phyloP scores from a whole-genome alignment of 768 basidiomycete genomes.

The Naematelia encephala region DNA sequence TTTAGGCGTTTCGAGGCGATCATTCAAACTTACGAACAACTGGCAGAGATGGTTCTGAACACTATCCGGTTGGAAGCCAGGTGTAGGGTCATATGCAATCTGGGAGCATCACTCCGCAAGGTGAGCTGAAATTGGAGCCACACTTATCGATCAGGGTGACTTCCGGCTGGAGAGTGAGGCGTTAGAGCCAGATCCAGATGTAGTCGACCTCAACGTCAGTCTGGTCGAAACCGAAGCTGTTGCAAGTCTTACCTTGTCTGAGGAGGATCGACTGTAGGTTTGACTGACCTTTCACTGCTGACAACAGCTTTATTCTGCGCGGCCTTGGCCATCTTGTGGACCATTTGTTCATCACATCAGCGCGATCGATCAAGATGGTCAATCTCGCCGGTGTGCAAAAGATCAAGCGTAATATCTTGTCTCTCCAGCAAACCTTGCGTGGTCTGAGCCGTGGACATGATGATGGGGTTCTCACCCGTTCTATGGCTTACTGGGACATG shows the following conservation, averaged over 20 bases:
- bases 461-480: slow-evolving; percentile 69
- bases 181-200: slow-evolving; percentile 84
- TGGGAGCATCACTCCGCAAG: slow-evolving; percentile 73
- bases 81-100: slow-evolving; percentile 74
- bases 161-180: slow-evolving; percentile 78
- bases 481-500: slow-evolving; percentile 74
- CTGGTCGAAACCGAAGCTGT: slow-evolving; percentile 72
- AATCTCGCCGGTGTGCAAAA: slow-evolving; percentile 79
- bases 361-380: slow-evolving; percentile 64
- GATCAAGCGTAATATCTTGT: slow-evolving; percentile 80
- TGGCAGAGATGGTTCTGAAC: slow-evolving; percentile 79
- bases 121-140: slow-evolving; percentile 53
- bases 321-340: slow-evolving; percentile 84
- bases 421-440: slow-evolving; percentile 86
- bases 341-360: slow-evolving; percentile 70
- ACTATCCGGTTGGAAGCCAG: slow-evolving; percentile 84
- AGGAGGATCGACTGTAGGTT: slow-evolving; percentile 54
- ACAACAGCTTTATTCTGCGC: slow-evolving; percentile 72
- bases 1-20: slow-evolving; percentile 84
- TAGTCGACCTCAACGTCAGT: slow-evolving; percentile 79
- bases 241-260: slow-evolving; percentile 61
- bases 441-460: slow-evolving; percentile 61
- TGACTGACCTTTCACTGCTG: not conserved
- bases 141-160: slow-evolving; percentile 61
- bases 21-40: slow-evolving; percentile 82